These are phyloP conservation scores for Talaromyces sp. DNA, from an alignment of 2,329 filamentous ascomycete genomes.

Conservation along the genomic window DNA sequence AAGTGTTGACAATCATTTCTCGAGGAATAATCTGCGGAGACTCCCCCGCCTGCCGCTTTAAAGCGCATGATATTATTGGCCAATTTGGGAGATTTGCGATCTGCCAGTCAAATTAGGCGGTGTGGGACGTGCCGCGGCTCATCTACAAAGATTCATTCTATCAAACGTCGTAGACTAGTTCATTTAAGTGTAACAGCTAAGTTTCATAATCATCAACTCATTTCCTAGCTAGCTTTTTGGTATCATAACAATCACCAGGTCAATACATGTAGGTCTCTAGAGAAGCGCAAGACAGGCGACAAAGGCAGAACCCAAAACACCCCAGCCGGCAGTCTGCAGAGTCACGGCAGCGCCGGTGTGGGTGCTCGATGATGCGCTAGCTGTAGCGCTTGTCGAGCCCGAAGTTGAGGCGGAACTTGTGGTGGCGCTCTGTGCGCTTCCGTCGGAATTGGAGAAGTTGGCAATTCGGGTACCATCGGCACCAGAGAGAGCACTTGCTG, in stretches of 20 bases:
- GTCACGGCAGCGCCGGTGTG: constrained; percentile 30
- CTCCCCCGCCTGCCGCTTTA: constrained; percentile 6
- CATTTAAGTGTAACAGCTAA: not conserved
- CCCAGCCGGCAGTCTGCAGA: constrained; percentile 37
- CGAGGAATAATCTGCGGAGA: not conserved
- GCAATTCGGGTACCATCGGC: constrained; percentile 40
- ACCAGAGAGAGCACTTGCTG: constrained; percentile 43
- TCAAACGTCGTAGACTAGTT: not conserved
- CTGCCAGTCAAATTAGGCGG: not conserved
- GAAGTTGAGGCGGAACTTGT: not conserved
- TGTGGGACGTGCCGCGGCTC: not conserved
- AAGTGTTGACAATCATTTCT: not conserved
- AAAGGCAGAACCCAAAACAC: constrained; percentile 35
- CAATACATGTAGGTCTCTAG: constrained; percentile 18
- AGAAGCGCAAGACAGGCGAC: constrained; percentile 33
- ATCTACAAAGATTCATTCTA: not conserved
- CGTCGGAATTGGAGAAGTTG: constrained; percentile 41
- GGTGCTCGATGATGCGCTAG: constrained; percentile 26
- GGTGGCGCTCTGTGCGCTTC: constrained; percentile 28
- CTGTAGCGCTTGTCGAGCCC: constrained; percentile 15
- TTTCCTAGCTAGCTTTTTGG: not conserved
- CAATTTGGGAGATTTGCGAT: not conserved
- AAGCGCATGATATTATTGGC: constrained; percentile 3
- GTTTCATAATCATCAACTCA: not conserved
- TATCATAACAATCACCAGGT: not conserved